Evolutionary conservation across 2,329 filamentous ascomycete species (phyloP).

Genomic region (Phialemonium atrogriseum): DNA sequence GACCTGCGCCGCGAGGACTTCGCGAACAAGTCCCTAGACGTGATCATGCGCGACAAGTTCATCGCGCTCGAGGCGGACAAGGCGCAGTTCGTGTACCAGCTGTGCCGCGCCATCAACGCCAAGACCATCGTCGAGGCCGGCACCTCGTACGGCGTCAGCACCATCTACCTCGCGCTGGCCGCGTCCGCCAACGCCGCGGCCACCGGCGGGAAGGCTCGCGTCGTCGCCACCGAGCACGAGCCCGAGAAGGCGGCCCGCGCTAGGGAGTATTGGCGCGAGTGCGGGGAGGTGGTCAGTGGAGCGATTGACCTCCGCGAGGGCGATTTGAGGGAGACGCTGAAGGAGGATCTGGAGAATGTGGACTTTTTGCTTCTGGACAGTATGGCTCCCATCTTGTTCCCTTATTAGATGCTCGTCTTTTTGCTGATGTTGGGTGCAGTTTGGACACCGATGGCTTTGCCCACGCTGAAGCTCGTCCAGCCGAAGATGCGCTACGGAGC

Average conservation of each 20-base stretch:
- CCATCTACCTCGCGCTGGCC: constrained; percentile 11
- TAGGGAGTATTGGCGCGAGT: constrained; percentile 23
- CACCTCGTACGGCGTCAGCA: constrained; percentile 10
- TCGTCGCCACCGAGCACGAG: constrained; percentile 11
- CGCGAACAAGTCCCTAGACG: constrained; percentile 15
- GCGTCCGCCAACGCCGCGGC: constrained; percentile 6
- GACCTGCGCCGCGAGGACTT: constrained; percentile 10
- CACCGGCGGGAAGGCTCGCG: constrained; percentile 1
- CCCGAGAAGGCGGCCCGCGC: constrained; percentile 5
- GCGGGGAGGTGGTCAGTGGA: constrained; percentile 19
- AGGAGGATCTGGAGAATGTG: constrained; percentile 18
- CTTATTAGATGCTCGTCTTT: too few species aligned
- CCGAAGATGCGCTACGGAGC: constrained; percentile 25
- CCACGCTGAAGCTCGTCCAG: constrained; percentile 25
- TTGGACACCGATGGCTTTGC: constrained; percentile 27
- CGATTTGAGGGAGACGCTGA: constrained; percentile 29
- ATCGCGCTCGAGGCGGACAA: constrained; percentile 37
- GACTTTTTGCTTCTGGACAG: constrained; percentile 36
- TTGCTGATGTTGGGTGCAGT: constrained; percentile 21
- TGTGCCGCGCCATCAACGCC: constrained; percentile 19
- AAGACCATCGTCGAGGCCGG: constrained; percentile 9
- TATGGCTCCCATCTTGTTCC: too few species aligned
- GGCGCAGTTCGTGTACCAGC: constrained; percentile 31
- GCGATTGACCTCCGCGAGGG: constrained; percentile 29
- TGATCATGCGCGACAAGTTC: constrained; percentile 33